phyloP scores from a whole-genome alignment of 1,284 basidiomycete genomes.

The Trichosporon faecale region DNA sequence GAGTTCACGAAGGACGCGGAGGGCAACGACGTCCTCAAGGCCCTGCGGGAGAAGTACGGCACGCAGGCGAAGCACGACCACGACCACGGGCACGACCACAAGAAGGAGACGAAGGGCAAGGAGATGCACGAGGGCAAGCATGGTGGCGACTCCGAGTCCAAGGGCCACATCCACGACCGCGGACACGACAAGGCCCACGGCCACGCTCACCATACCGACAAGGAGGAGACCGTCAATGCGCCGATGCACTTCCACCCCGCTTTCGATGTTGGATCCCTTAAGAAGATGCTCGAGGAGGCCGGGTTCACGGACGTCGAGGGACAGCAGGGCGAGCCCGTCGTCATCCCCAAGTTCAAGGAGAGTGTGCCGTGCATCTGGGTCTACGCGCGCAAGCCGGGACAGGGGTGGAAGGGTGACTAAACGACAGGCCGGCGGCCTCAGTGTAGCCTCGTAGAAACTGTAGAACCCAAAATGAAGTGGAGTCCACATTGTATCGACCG shows the following conservation, averaged over 20 bases:
- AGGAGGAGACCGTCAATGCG: slow-evolving; percentile 26
- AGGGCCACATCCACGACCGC: slow-evolving; percentile 27
- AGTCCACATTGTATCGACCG: too few species aligned
- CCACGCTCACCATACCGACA: slow-evolving; percentile 23
- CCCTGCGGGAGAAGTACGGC: slow-evolving; percentile 1
- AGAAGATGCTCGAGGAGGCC: slow-evolving; percentile 23
- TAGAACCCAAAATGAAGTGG: background rate
- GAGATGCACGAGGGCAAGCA: slow-evolving; percentile 1
- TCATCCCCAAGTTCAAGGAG: slow-evolving; percentile 10
- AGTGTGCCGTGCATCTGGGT: slow-evolving; percentile 13
- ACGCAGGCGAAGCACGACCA: background rate
- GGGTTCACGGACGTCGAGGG: slow-evolving; percentile 26
- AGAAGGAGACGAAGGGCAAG: background rate
- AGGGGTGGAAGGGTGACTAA: background rate
- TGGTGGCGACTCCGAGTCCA: background rate
- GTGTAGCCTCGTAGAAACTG: background rate
- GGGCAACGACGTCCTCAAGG: slow-evolving; percentile 16
- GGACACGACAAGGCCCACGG: background rate
- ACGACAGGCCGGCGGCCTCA: too few species aligned
- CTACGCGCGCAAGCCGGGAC: slow-evolving; percentile 6
- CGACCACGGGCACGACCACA: background rate
- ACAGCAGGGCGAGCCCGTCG: background rate
- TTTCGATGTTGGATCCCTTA: slow-evolving; percentile 21
- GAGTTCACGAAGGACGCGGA: slow-evolving; percentile 25
- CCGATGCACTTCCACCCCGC: slow-evolving; percentile 31